These are phyloP conservation scores for Pugionium dolabratum DNA, from an alignment of 345 rosid species.

Conservation along the genomic window DNA sequence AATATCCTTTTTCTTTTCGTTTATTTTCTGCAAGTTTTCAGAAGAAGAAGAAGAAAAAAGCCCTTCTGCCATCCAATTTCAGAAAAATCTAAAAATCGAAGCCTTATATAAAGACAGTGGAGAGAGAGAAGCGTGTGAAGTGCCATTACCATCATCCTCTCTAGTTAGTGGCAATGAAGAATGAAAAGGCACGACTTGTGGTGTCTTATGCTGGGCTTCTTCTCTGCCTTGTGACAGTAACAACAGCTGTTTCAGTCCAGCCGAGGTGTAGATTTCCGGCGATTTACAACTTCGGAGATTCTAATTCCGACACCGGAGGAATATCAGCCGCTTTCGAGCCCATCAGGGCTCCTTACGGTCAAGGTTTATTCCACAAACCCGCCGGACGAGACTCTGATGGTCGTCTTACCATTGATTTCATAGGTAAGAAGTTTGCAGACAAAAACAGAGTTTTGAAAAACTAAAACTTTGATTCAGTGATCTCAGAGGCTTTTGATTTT, in stretches of 20 bases:
- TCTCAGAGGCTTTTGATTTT: conserved; percentile 1
- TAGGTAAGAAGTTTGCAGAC: conserved; percentile 46
- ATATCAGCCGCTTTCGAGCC: conserved; percentile 80
- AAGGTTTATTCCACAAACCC: conserved; percentile 62
- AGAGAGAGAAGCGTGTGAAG: background rate
- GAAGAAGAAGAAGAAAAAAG: background rate
- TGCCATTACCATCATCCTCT: background rate
- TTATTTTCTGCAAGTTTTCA: background rate
- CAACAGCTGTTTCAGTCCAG: conserved; percentile 28
- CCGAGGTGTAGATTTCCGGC: conserved; percentile 63
- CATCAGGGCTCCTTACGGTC: conserved; percentile 56
- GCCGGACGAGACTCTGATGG: conserved; percentile 75
- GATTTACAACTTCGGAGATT: conserved; percentile 87
- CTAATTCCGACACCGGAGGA: conserved; percentile 86
- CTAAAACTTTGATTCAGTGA: background rate
- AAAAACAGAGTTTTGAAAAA: conserved; percentile 11
- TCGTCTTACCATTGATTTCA: conserved; percentile 80
- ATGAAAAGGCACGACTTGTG: conserved; percentile 10
- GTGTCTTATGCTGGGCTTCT: conserved; percentile 39
- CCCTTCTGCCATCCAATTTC: background rate
- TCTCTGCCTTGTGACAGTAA: conserved; percentile 32
- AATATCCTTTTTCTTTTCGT: background rate
- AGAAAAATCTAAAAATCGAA: conserved; percentile 15
- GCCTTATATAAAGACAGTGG: background rate
- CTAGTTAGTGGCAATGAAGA: conserved; percentile 17